Conservation (phyloP, 1,284 basidiomycete genomes). For the Trametes versicolor region DNA sequence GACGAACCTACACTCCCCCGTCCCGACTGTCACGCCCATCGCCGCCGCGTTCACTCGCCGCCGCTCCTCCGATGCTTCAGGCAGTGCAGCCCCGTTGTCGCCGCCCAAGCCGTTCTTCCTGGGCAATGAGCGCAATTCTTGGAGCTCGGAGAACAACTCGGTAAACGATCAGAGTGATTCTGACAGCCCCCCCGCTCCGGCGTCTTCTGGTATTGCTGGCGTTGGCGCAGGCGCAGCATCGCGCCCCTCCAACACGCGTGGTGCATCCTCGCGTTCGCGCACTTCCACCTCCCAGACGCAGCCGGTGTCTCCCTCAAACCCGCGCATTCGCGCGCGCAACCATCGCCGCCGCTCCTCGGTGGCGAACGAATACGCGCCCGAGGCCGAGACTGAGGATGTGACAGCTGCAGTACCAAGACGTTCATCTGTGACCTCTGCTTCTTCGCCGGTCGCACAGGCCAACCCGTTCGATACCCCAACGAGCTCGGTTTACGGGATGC, state of each 20-base stretch:
- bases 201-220: conserved; percentile 29
- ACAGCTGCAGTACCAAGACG: conserved; percentile 19
- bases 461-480: conserved; percentile 42
- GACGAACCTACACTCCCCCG: conserved; percentile 31
- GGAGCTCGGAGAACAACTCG: conserved; percentile 33
- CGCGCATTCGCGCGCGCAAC: conserved; percentile 33
- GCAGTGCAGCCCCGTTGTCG: conserved; percentile 18
- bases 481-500: conserved; percentile 34
- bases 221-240: conserved; percentile 21
- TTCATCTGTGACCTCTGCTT: conserved; percentile 16
- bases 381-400: conserved; percentile 21
- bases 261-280: conserved; percentile 18
- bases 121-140: conserved; percentile 38
- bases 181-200: conserved; percentile 30
- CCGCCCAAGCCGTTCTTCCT: conserved; percentile 42
- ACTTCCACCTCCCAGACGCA: conserved; percentile 17
- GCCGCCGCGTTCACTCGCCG: conserved; percentile 34
- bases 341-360: conserved; percentile 39
- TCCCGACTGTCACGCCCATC: conserved; percentile 31
- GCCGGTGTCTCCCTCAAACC: conserved; percentile 23
- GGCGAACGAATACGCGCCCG: conserved; percentile 36
- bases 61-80: conserved; percentile 21
- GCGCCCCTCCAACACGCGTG: conserved; percentile 6
- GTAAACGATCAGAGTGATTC: conserved; percentile 41
- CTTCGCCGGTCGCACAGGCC: conserved; percentile 10